Evolutionary conservation across 2,329 filamentous ascomycete genomes (phyloP).

Genomic region (Colletotrichum abscissum): DNA sequence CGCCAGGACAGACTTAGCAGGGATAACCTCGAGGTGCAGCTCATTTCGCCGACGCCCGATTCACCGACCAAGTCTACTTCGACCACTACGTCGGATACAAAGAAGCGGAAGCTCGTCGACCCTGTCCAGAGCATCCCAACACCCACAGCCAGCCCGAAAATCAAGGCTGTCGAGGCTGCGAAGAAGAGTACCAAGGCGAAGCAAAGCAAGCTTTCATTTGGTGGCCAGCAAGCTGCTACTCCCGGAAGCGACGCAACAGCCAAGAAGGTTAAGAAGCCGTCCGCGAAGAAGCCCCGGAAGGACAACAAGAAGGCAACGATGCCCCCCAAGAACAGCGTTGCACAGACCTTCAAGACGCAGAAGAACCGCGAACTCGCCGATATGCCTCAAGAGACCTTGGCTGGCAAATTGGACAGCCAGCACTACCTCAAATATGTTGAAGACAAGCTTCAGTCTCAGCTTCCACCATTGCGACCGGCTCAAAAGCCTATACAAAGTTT

Average conservation of each 20-base stretch:
- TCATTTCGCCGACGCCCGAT: constrained; percentile 41
- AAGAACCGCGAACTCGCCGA: constrained; percentile 47
- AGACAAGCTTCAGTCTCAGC: constrained; percentile 36
- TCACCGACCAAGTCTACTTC: constrained; percentile 40
- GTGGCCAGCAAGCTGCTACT: constrained; percentile 33
- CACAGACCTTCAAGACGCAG: constrained; percentile 57
- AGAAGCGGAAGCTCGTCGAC: constrained; percentile 53
- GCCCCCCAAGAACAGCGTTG: constrained; percentile 51
- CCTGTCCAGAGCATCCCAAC: constrained; percentile 65
- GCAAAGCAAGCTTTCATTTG: constrained; percentile 64
- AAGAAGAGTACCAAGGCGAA: constrained; percentile 56
- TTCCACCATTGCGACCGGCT: constrained; percentile 41
- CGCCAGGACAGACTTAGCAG: constrained; percentile 49
- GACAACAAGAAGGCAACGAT: constrained; percentile 47
- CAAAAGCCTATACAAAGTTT: constrained; percentile 36
- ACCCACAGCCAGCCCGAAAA: constrained; percentile 66
- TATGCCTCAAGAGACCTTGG: constrained; percentile 42
- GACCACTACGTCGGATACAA: constrained; percentile 48
- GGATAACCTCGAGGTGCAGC: constrained; percentile 54
- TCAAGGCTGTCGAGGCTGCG: constrained; percentile 52
- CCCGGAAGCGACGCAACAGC: constrained; percentile 37
- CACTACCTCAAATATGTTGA: constrained; percentile 39
- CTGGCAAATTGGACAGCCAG: constrained; percentile 36
- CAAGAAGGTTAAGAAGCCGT: constrained; percentile 42
- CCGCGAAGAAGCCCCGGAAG: constrained; percentile 47